Evolutionary conservation across 2,329 filamentous ascomycete species (phyloP), one percentile per base, ranked within the genome.

Genomic region (Apiospora saccharicola): DNA sequence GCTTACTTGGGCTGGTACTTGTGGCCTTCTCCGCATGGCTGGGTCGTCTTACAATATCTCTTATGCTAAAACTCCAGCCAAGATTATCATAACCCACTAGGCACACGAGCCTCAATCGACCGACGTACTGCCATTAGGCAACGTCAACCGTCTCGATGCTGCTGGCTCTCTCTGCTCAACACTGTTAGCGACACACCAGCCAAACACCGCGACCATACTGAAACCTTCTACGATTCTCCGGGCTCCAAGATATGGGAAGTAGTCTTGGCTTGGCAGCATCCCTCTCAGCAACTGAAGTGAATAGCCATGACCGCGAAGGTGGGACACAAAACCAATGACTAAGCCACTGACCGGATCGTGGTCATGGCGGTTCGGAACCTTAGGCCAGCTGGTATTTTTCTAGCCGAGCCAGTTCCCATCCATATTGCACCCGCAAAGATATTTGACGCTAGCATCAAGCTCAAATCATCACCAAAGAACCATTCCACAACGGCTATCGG

Each of bases 361-460:
- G 34, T 22, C 57, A 64, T 64, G 57, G 57, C 57, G 30, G 57
- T 64, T 41, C 34, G 34, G 19, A 41, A 37, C 57, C 34, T 12
- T 34, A 64, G 57, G 22, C 57, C 57, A 64, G 57, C 34, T 41
- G 57, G 57, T 2, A 5, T 46, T 26, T 30, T 69, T 16, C 47
- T 69, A 49, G 26, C 67, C 37, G 67, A 69, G 44, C 67, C 43
- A 37, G 37, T 69, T n/a, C 67, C 67, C 67, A 47, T 47, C 16
- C 43, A 49, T 37, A 49, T 44, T 24, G 26, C 37, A 49, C 44
- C 67, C 14, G 24, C 47, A 34, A 49, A 37, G 44, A 44, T 34
- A n/a, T 69, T 69, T 49, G 44, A 49, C 44, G 44, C 37, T 6
- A 69, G 67, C 26, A 34, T 49, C 44, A 49, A 64, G 57, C 57